phyloP scores from a whole-genome alignment of 176 grass and related monocot species.

The Oryza meridionalis region DNA sequence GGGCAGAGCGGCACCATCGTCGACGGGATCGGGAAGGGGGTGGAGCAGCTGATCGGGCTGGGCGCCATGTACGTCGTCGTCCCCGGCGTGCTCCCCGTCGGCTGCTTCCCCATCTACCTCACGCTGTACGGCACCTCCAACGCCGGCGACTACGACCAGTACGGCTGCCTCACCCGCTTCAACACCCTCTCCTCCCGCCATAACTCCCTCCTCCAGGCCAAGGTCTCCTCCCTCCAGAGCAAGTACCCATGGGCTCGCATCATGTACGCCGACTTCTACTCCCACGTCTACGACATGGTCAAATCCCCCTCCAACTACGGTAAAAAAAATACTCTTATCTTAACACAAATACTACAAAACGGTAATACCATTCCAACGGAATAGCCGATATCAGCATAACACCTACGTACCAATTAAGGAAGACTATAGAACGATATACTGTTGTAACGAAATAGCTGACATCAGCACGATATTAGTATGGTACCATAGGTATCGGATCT shows the following conservation, averaged over 20 bases:
- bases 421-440: too few species aligned
- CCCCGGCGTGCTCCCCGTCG: constrained; percentile 71
- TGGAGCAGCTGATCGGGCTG: constrained; percentile 66
- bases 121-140: constrained; percentile 68
- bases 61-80: constrained; percentile 74
- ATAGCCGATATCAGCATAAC: too few species aligned
- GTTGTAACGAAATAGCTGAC: too few species aligned
- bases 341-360: too few species aligned
- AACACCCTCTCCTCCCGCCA: constrained; percentile 66
- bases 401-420: too few species aligned
- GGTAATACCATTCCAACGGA: too few species aligned
- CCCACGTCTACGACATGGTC: constrained; percentile 71
- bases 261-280: constrained; percentile 91
- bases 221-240: constrained; percentile 57
- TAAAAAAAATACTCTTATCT: not conserved
- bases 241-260: constrained; percentile 57
- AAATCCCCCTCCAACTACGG: constrained; percentile 62
- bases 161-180: constrained; percentile 78
- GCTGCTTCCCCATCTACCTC: constrained; percentile 83
- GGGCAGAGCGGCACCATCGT: constrained; percentile 56
- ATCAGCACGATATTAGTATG: too few species aligned
- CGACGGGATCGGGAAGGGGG: constrained; percentile 58
- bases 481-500: too few species aligned
- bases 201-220: constrained; percentile 68
- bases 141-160: constrained; percentile 71